Percentiles rank a stretch among this genome's conserved stretches.
These are phyloP conservation scores for Backusella tarrabulga DNA, from an alignment of 192 early-diverging fungal genomes.

Conservation along the genomic window DNA sequence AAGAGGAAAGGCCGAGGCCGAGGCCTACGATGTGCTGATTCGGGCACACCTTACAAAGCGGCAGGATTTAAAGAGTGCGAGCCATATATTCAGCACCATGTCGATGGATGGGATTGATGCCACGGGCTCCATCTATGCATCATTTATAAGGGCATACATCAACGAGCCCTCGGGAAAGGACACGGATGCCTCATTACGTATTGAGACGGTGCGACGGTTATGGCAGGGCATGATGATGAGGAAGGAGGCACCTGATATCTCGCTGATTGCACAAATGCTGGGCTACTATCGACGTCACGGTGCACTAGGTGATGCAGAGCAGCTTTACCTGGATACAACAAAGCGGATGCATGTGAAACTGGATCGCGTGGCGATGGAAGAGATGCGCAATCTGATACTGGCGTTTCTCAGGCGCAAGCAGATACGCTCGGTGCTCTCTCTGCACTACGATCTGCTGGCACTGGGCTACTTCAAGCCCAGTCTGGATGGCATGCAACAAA, in stretches of 20 bases:
- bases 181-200: not conserved
- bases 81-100: not conserved
- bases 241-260: not conserved
- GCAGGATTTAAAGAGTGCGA: not conserved
- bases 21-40: not conserved
- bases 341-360: not conserved
- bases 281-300: not conserved
- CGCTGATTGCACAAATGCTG: not conserved
- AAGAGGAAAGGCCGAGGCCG: not conserved
- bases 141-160: not conserved
- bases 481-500: not conserved
- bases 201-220: conserved; percentile 4
- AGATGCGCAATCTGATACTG: not conserved
- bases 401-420: not conserved
- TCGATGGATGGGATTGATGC: not conserved
- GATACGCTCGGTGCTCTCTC: not conserved
- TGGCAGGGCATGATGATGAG: conserved; percentile 5
- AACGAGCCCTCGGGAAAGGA: not conserved
- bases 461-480: not conserved
- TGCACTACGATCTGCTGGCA: not conserved
- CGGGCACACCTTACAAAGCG: not conserved
- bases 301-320: not conserved
- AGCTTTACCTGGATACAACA: conserved; percentile 8
- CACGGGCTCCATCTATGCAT: not conserved
- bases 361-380: not conserved